A percentile compares a stretch with the other conserved stretches of the same genome.
phyloP scores from a whole-genome alignment of 2,329 filamentous ascomycete species.

The Ascosphaera pollenicola region DNA sequence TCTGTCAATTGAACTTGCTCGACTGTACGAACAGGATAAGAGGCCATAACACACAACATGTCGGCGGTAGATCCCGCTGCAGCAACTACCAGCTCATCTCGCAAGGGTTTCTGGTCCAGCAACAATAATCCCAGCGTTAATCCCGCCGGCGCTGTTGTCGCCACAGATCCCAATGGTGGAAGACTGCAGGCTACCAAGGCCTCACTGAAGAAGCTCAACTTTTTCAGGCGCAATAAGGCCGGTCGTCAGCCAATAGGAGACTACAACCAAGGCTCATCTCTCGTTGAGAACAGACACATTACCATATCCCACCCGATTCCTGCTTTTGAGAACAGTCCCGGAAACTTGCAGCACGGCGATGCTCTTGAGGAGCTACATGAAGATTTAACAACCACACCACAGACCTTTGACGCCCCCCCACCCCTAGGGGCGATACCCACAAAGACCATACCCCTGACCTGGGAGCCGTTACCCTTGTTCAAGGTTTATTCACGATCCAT shows the following conservation, averaged over 20 bases:
- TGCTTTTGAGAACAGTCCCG: not conserved
- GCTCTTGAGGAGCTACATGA: not conserved
- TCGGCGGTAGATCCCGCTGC: not conserved
- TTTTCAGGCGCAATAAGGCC: not conserved
- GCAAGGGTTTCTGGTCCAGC: not conserved
- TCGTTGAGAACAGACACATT: not conserved
- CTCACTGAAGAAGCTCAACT: not conserved
- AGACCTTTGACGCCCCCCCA: not conserved
- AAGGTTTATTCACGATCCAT: constrained; percentile 71
- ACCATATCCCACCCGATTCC: not conserved
- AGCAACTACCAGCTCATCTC: not conserved
- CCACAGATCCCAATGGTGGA: not conserved
- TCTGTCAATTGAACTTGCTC: not conserved
- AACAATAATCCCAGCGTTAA: not conserved
- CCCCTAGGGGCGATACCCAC: not conserved
- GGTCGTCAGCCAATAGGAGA: not conserved
- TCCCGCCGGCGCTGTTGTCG: not conserved
- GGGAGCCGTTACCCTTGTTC: constrained; percentile 57
- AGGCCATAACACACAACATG: not conserved
- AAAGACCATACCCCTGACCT: constrained; percentile 12
- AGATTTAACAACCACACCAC: not conserved
- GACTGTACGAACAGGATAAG: not conserved
- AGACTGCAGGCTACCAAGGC: not conserved
- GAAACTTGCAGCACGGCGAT: not conserved
- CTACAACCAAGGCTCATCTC: not conserved